Base-by-base conservation (phyloP, 176 grass and related monocot species). In the Calamus simplicifolius region DNA sequence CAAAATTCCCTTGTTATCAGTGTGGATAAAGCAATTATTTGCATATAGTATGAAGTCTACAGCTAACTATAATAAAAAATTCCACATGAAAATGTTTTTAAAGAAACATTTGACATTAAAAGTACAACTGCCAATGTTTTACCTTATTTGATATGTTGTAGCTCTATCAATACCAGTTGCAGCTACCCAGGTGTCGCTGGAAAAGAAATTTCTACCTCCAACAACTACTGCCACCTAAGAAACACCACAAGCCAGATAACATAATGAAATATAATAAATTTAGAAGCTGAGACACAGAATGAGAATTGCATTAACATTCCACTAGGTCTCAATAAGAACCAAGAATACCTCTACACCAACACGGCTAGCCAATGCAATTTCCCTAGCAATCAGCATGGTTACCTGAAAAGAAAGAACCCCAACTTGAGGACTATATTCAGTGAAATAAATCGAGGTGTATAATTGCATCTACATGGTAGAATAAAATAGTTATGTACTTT, bases 181-280 rank as follows among this genome's bases (percentile, higher is more conserved):
- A 69, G 88, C 67, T 58, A 79, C 77, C 94, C 94, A 98, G 73
- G 59, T 74, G 25, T 98, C 79, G 31, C 79, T 59, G 10, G 84
- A 93, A 73, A 98, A 98, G 75, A 85, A 73, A 93, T 98, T 98
- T 69, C 81, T 77, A 35, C 88, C 81, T 62, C 94, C 94, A 61
- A 93, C 43, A 69, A 93, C 85, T 81, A 93, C 76, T 57, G 88
- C 82, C 55, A 98, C 81, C 94, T 93, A n/a, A 73, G 66, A 48
- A 66, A 21, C 19, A 43, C 19, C 8, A 19, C n/a, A 21, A 56
- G n/a, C 5, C 18, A 55, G n/a, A 38, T 15, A 15, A 5, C 10
- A 67, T 5, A 43, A 21, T 68, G n/a, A 54, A 54, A 43, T 61
- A 57, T 55, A 66, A 16, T 43, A 35, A 57, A 69, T 29, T 27